Conservation (phyloP, 2,329 filamentous ascomycete species). For the Cercospora citrullina region DNA sequence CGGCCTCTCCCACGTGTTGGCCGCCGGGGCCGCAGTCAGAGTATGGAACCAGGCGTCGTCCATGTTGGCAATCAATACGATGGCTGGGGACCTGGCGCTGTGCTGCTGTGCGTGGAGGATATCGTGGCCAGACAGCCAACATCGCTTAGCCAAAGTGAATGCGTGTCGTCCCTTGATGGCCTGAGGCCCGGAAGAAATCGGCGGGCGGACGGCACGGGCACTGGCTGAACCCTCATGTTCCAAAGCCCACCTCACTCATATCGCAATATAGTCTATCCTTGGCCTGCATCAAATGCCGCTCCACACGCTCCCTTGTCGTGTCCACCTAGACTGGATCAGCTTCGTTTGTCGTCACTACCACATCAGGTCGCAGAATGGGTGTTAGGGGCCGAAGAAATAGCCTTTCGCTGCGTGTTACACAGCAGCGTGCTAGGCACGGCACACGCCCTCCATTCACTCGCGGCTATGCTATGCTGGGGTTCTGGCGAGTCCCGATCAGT, state of each 20-base stretch:
- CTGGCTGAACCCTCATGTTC: background rate
- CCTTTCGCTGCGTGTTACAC: background rate
- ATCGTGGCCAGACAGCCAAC: background rate
- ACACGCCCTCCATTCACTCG: background rate
- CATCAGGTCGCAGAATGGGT: background rate
- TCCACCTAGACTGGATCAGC: background rate
- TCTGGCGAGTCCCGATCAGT: background rate
- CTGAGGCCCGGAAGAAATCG: background rate
- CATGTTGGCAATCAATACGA: constrained; percentile 28
- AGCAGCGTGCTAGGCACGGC: background rate
- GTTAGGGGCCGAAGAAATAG: background rate
- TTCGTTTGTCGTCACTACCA: background rate
- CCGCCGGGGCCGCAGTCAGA: constrained; percentile 57
- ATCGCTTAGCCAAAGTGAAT: background rate
- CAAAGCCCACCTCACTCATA: background rate
- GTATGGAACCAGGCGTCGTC: constrained; percentile 80
- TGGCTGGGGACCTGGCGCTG: background rate
- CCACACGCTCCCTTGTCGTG: background rate
- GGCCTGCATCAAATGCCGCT: background rate
- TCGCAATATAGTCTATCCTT: background rate
- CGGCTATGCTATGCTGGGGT: background rate
- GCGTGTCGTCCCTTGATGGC: background rate
- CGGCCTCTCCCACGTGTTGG: constrained; percentile 48
- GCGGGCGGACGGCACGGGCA: background rate
- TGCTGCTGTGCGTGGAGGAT: background rate